These are phyloP conservation scores for Botrytis hyacinthi DNA, from an alignment of 2,329 filamentous ascomycete species.

Conservation along the genomic window DNA sequence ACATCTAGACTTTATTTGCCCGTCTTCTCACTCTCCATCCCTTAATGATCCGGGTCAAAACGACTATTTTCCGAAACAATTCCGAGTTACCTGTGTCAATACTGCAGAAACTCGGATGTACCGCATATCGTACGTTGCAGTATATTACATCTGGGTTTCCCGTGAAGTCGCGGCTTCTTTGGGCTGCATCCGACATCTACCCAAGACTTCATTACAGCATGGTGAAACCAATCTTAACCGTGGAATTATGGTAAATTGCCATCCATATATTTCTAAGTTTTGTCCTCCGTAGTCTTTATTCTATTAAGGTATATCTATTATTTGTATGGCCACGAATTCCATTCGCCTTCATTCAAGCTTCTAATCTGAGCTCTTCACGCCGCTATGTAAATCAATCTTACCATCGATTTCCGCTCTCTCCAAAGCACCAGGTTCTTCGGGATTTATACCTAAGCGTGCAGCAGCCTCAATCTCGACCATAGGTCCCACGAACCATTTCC, in stretches of 20 bases:
- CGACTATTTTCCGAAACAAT: neutral
- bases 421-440: slow-evolving; percentile 35
- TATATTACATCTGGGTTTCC: neutral
- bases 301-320: neutral
- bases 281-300: neutral
- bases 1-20: too few species aligned
- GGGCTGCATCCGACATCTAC: neutral
- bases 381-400: slow-evolving; percentile 1
- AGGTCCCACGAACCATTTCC: slow-evolving; percentile 55
- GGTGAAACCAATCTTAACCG: neutral
- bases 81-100: neutral
- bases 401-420: slow-evolving; percentile 29
- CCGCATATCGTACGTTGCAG: neutral
- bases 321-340: neutral
- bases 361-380: neutral
- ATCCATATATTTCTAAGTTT: neutral
- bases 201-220: neutral
- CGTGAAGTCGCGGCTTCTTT: neutral
- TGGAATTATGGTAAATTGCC: neutral
- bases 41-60: neutral
- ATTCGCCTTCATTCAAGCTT: neutral
- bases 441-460: slow-evolving; percentile 48
- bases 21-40: neutral
- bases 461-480: slow-evolving; percentile 52
- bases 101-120: neutral